These are phyloP conservation scores for Alnus rubra DNA, from an alignment of 306 rosid genomes.

Conservation along the genomic window DNA sequence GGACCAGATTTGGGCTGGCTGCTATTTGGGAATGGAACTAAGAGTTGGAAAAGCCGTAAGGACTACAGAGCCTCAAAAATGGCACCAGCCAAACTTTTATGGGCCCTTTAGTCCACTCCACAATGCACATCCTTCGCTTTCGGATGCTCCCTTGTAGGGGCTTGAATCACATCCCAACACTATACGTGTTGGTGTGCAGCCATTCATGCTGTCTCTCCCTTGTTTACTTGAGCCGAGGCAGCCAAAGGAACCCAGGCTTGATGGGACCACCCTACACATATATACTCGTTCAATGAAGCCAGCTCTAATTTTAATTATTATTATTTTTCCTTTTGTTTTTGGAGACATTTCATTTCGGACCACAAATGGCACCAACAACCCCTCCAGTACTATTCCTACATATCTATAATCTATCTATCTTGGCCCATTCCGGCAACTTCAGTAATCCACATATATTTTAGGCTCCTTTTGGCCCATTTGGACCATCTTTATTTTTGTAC, in stretches of 20 bases:
- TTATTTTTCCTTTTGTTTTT: background rate
- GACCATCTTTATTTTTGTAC: background rate
- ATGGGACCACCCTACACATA: slow-evolving; percentile 30
- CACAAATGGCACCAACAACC: background rate
- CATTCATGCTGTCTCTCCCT: slow-evolving; percentile 31
- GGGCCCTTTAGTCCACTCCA: background rate
- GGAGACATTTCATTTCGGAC: background rate
- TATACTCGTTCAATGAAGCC: background rate
- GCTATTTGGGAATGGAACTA: background rate
- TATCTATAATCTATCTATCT: background rate
- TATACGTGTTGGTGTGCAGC: slow-evolving; percentile 35
- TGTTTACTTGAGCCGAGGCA: slow-evolving; percentile 28
- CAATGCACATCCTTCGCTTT: slow-evolving; percentile 8
- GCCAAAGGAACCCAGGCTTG: slow-evolving; percentile 9
- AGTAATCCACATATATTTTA: background rate
- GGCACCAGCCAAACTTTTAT: slow-evolving; percentile 3
- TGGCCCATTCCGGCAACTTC: background rate
- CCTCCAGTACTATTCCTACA: background rate
- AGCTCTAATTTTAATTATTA: background rate
- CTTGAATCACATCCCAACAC: slow-evolving; percentile 29
- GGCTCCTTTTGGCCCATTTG: background rate
- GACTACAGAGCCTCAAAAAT: no score
- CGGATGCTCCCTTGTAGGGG: slow-evolving; percentile 23
- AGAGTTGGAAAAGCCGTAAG: slow-evolving; percentile 21
- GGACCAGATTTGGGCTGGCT: slow-evolving; percentile 37